Percentiles rank a stretch among this genome's conserved stretches.
phyloP scores from a whole-genome alignment of 1,139 yeast species.

The Taphrina communis region DNA sequence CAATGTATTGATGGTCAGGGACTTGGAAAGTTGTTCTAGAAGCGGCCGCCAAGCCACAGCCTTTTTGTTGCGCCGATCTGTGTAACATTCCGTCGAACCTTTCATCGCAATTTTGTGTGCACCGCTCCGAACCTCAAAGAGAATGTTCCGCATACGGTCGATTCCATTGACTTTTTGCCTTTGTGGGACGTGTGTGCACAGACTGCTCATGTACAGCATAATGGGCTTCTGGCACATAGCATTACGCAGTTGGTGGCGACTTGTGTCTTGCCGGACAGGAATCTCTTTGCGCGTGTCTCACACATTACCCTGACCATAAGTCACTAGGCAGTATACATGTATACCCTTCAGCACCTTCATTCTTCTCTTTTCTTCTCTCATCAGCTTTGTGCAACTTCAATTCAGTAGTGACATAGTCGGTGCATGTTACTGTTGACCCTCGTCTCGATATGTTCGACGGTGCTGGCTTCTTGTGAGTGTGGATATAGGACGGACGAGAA shows the following conservation, averaged over 20 bases:
- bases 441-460: background rate
- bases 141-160: slow-evolving; percentile 10
- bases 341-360: no score
- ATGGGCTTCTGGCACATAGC: no score
- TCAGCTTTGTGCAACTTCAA: background rate
- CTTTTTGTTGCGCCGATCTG: background rate
- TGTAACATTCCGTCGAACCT: slow-evolving; percentile 9
- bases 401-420: no score
- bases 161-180: background rate
- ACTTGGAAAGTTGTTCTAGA: slow-evolving; percentile 4
- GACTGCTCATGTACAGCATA: background rate
- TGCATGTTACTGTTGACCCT: slow-evolving; percentile 16
- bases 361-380: background rate
- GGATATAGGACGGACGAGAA: slow-evolving; percentile 25
- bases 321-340: no score
- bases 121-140: no score
- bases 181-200: slow-evolving; percentile 3
- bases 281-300: no score
- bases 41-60: slow-evolving; percentile 15
- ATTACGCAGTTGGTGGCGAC: no score
- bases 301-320: no score
- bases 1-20: no score
- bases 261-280: no score
- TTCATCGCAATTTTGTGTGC: no score
- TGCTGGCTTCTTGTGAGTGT: slow-evolving; percentile 20